Evolutionary conservation across 805 yeast genomes (phyloP), one percentile per base, ranked within the genome.

Genomic region (Pichia rugopelliculosa): DNA sequence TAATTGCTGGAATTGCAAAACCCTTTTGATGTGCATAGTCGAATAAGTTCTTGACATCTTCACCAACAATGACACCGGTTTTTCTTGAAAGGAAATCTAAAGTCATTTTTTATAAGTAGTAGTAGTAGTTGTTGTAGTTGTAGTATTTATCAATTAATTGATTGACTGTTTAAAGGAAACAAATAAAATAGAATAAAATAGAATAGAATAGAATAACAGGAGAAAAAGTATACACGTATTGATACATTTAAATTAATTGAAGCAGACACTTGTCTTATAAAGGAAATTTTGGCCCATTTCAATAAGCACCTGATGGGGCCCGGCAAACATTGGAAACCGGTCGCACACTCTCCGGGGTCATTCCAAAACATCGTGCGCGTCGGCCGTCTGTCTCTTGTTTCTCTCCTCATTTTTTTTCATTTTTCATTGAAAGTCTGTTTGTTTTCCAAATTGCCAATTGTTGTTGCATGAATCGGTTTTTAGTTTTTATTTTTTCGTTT

Each of bases 41-140:
- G 75, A 90, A 93, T 68, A 85, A 76, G 60, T 73, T 71, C 62
- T 78, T 79, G 58, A 93, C 99, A 68, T 93, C 99, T 65, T 91
- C 97, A 68, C 99, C 99, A 75, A 87, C 93, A 72, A 93, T 89
- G 74, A 93, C 99, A 80, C 99, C 99, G 69, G 93, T 66, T 74
- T 93, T 90, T 78, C 95, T 84, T 61, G 76, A 73, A 64, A 90
- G 77, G 70, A 88, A 88, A 64, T 83, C 89, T 72, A 62, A 56
- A 58, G 59, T 53, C 65, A 64, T 62, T n/a, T 7, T 43, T 26
- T 34, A 21, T 42, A 24, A 12, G 30, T 21, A 27, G 22, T 27
- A 17, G 18, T n/a, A n/a, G n/a, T n/a, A n/a, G n/a, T n/a, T n/a
- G n/a, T n/a, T n/a, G n/a, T n/a, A n/a, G n/a, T n/a, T n/a, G n/a